Conservation (phyloP, 1,284 basidiomycete species). For the Austroboletus novae-zelandiae region DNA sequence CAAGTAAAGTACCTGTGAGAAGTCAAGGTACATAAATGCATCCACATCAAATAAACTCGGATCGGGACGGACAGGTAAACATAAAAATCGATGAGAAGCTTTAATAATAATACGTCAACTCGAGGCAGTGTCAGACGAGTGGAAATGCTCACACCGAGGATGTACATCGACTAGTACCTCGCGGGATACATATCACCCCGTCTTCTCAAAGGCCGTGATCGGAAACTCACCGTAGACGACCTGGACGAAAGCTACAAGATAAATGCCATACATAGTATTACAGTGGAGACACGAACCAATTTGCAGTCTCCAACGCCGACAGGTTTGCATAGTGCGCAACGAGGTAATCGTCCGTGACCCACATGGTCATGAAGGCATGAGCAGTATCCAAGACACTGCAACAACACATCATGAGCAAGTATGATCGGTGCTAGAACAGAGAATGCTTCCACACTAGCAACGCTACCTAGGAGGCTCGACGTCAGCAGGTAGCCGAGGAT, state of each 20-base stretch:
- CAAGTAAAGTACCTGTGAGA: conserved; percentile 28
- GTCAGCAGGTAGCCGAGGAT: neutral
- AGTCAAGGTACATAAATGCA: neutral
- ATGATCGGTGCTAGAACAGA: neutral
- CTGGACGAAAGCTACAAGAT: conserved; percentile 1
- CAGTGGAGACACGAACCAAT: conserved; percentile 15
- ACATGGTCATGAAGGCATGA: conserved; percentile 25
- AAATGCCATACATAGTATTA: neutral
- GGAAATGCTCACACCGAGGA: conserved; percentile 20
- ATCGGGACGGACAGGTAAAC: conserved; percentile 25
- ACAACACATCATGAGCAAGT: neutral
- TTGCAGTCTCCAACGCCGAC: conserved; percentile 9
- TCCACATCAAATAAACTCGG: neutral
- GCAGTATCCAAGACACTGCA: conserved; percentile 22
- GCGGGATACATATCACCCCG: neutral
- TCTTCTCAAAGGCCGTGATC: neutral
- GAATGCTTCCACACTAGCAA: conserved; percentile 16
- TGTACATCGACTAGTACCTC: conserved; percentile 18
- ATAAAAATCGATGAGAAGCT: conserved; percentile 31
- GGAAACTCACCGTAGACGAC: conserved; percentile 19
- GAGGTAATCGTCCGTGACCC: conserved; percentile 25
- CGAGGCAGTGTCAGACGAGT: neutral
- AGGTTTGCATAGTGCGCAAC: conserved; percentile 16
- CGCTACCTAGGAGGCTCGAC: conserved; percentile 18
- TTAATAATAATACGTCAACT: conserved; percentile 5